Evolutionary conservation across 192 early-diverging fungal species (phyloP).

Genomic region (Linnemannia elongata): DNA sequence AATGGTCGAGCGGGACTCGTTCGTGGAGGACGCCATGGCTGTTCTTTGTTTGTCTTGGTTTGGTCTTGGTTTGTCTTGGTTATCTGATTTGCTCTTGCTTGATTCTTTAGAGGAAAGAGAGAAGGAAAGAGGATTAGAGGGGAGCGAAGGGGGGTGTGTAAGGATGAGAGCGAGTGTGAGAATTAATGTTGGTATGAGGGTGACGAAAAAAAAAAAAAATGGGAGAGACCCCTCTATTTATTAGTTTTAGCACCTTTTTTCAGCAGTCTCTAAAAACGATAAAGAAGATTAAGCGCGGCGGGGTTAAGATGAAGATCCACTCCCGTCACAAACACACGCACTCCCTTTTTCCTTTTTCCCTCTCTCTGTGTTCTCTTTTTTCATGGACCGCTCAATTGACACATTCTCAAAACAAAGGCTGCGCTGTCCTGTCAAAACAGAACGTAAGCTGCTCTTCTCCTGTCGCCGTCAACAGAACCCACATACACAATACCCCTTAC

Average conservation of each 20-base stretch:
- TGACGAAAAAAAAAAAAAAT: background rate
- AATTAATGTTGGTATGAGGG: background rate
- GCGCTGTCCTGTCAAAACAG: background rate
- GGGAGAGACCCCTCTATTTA: conserved; percentile 5
- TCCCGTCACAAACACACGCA: background rate
- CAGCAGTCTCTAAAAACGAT: background rate
- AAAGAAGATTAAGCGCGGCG: background rate
- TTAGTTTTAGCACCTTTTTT: conserved; percentile 1
- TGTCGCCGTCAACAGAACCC: too few relatives aligned
- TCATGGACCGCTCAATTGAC: background rate
- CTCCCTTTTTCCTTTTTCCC: background rate
- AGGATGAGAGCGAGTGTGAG: too few relatives aligned
- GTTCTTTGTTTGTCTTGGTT: too few relatives aligned
- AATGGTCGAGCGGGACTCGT: conserved; percentile 11
- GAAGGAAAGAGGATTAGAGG: background rate
- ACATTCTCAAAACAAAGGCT: background rate
- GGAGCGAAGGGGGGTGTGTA: background rate
- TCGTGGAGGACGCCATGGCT: background rate
- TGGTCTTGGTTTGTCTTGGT: background rate
- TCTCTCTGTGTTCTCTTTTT: background rate
- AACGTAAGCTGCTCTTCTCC: background rate
- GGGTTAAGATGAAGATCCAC: background rate
- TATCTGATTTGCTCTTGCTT: background rate
- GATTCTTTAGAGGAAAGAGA: background rate
- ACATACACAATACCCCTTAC: too few relatives aligned